Base-by-base conservation (phyloP, 345 rosid species). In the Corchorus capsularis region DNA sequence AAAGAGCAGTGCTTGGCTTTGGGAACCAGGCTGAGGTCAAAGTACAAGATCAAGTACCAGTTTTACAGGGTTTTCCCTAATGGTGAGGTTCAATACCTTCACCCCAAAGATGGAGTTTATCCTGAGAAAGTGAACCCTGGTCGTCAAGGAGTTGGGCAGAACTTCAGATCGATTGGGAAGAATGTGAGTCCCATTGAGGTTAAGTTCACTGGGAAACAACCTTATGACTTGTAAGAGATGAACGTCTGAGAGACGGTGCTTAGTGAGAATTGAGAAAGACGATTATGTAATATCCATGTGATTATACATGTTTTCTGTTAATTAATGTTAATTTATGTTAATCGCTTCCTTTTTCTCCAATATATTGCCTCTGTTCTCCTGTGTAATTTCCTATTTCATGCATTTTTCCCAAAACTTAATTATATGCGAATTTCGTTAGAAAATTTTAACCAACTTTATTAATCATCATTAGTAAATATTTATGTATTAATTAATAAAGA, bases 1-100 rank as follows among this genome's bases (percentile, higher is more conserved):
- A 94, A 94, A 78, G 98, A 94, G 74, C 98, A 93, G 86, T 94
- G 97, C 82, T 73, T 94, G 84, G 97, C 97, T 8, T 89, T 93
- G 6, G 98, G 97, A 3, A 94, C 98, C 6, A 83, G 97, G 61
- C 84, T 94, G 32, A 90, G 99, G 78, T 95, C 99, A 2, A 95
- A 95, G 88, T 95, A 95, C 89, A 95, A 95, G 94, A 95, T 95
- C 69, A 89, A 78, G n/a, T 95, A 95, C 86, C 97, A 93, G 85
- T 95, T 95, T 63, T 95, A 93, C 87, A 82, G 98, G 81, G 98
- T 95, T 14, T 95, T 95, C 80, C 99, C 98, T 0, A 93, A 90
- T 19, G 97, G 97, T 0, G 99, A 95, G 76, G 99, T 95, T 41
- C 98, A 95, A 75, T 94, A 93, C 77, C 82, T 94, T 67, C 99